phyloP scores from a whole-genome alignment of 768 basidiomycete species.

The Termitomyces sp. region DNA sequence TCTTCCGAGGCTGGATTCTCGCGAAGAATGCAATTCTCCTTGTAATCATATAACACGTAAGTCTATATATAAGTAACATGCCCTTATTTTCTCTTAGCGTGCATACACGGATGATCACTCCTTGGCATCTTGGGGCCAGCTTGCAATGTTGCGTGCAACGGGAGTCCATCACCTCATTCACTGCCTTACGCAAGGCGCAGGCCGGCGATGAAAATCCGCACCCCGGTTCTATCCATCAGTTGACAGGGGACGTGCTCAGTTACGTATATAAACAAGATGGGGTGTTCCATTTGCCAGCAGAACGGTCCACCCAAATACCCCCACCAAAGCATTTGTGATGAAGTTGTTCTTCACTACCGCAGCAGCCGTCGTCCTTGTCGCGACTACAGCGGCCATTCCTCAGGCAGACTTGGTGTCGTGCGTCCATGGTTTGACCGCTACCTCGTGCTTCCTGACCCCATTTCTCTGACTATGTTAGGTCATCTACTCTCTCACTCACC shows the following conservation, averaged over 20 bases:
- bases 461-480: background rate
- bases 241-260: background rate
- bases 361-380: background rate
- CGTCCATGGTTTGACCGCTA: background rate
- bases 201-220: background rate
- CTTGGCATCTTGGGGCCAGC: background rate
- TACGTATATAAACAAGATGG: background rate
- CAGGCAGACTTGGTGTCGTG: constrained; percentile 3
- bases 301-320: background rate
- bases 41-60: background rate
- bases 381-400: background rate
- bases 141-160: background rate
- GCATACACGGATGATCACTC: background rate
- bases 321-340: background rate
- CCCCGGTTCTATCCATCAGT: background rate
- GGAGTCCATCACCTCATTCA: background rate
- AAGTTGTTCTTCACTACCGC: background rate
- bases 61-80: background rate
- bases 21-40: background rate
- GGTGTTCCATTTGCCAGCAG: background rate
- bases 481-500: background rate
- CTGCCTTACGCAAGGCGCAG: background rate
- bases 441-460: background rate
- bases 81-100: background rate
- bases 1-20: background rate